phyloP scores from a whole-genome alignment of 805 yeast species.

The Ogataea zsoltii region DNA sequence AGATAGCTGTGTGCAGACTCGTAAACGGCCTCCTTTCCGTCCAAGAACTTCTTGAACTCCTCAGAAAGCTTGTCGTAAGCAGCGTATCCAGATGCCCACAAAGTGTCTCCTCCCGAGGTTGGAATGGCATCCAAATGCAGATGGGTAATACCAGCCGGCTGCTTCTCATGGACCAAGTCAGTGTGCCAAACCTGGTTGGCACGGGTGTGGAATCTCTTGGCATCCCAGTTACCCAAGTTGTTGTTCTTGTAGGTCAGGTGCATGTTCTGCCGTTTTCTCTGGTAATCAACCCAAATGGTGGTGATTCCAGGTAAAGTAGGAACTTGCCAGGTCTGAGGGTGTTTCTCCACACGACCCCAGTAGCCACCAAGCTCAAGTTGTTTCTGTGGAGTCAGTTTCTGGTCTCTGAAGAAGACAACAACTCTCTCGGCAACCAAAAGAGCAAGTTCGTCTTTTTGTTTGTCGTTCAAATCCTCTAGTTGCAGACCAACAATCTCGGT shows the following conservation, averaged over 20 bases:
- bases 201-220: slow-evolving; percentile 19
- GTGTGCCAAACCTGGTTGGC: slow-evolving; percentile 46
- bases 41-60: slow-evolving; percentile 48
- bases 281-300: slow-evolving; percentile 41
- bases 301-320: slow-evolving; percentile 38
- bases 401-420: slow-evolving; percentile 51
- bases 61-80: slow-evolving; percentile 56
- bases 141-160: slow-evolving; percentile 52
- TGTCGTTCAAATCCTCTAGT: slow-evolving; percentile 39
- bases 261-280: slow-evolving; percentile 25
- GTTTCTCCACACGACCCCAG: slow-evolving; percentile 45
- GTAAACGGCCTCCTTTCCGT: slow-evolving; percentile 49
- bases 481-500: slow-evolving; percentile 50
- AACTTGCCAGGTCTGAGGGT: slow-evolving; percentile 36
- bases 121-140: slow-evolving; percentile 51
- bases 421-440: slow-evolving; percentile 46
- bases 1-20: slow-evolving; percentile 40
- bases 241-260: slow-evolving; percentile 17
- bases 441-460: slow-evolving; percentile 48
- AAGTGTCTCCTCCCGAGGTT: slow-evolving; percentile 52
- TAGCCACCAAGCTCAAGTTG: slow-evolving; percentile 46
- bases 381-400: slow-evolving; percentile 43
- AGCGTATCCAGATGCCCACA: slow-evolving; percentile 54
- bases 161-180: slow-evolving; percentile 51
- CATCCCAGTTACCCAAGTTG: slow-evolving; percentile 21